phyloP scores from a whole-genome alignment of 768 basidiomycete species.

The Trametes cinnabarina region DNA sequence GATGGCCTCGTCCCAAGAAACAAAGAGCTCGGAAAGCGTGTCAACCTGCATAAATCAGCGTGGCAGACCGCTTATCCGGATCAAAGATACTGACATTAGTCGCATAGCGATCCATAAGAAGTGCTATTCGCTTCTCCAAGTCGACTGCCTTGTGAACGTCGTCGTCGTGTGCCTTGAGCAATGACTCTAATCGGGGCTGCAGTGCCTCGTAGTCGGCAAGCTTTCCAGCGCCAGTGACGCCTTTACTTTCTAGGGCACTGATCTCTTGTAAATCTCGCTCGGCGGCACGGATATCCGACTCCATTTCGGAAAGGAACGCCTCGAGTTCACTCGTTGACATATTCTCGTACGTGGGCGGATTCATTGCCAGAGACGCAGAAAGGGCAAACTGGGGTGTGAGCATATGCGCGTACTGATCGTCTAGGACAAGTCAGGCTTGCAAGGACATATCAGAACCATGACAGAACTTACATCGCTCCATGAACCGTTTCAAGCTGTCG shows the following conservation, averaged over 20 bases:
- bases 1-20: constrained; percentile 79
- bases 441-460: neutral
- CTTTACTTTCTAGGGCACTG: constrained; percentile 63
- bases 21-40: constrained; percentile 78
- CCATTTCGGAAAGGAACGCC: constrained; percentile 73
- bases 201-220: constrained; percentile 65
- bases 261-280: constrained; percentile 83
- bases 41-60: constrained; percentile 53
- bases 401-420: constrained; percentile 73
- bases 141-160: constrained; percentile 54
- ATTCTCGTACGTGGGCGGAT: constrained; percentile 54
- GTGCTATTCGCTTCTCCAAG: constrained; percentile 65
- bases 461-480: constrained; percentile 60
- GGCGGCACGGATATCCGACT: constrained; percentile 77
- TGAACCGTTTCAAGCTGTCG: constrained; percentile 72
- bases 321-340: constrained; percentile 71
- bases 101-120: constrained; percentile 65
- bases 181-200: constrained; percentile 61
- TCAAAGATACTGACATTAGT: constrained; percentile 51
- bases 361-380: constrained; percentile 53
- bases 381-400: constrained; percentile 76
- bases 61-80: neutral
- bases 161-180: constrained; percentile 58
- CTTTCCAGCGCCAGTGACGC: constrained; percentile 70
- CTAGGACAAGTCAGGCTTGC: constrained; percentile 35